Base-by-base conservation (phyloP, 768 basidiomycete genomes). In the Austroboletus eburneus region DNA sequence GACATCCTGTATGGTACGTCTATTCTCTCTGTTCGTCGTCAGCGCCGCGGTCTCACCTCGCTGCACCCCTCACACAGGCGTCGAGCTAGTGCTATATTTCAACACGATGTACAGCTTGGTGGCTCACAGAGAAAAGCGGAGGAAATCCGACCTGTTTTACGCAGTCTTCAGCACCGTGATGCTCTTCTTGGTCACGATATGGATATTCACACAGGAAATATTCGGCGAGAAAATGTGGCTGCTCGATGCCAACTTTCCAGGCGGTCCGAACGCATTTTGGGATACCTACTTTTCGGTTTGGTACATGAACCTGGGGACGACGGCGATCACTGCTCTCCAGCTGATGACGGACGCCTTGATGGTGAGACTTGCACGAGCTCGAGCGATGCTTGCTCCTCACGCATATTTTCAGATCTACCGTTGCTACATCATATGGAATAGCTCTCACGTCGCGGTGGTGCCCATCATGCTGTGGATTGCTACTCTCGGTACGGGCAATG, bases 211-310 rank as follows among this genome's bases (percentile, higher is more conserved):
- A 5, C 29, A 43, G 4, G 27, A 18, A 5, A 9, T 62, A 4
- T 58, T 60, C 7, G 61, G 57, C 6, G 49, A 66, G 38, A 53
- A 54, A 34, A 63, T 67, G 51, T 71, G 71, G 69, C 52, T 72
- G 8, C 38, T 57, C 5, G 50, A 66, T 50, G 6, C 55, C 61
- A 42, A 14, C 25, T 65, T 63, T 32, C 68, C 69, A 9, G 69
- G 68, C 1, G 69, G 71, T 2, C 60, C 61, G 6, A 46, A 50
- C 9, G 60, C 55, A 16, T 72, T 69, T 39, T 51, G 64, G 12
- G 44, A 5, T 4, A 35, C 4, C 17, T 17, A 35, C 13, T 35
- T 35, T 18, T 35, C 34, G 34, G 17, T 18, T 10, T 35, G 34
- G 34, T 51, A 52, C 36, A 44, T 45, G 41, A 60, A 50, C 1